Evolutionary conservation across 2,329 filamentous ascomycete genomes (phyloP).

Genomic region (Talaromyces sp.): DNA sequence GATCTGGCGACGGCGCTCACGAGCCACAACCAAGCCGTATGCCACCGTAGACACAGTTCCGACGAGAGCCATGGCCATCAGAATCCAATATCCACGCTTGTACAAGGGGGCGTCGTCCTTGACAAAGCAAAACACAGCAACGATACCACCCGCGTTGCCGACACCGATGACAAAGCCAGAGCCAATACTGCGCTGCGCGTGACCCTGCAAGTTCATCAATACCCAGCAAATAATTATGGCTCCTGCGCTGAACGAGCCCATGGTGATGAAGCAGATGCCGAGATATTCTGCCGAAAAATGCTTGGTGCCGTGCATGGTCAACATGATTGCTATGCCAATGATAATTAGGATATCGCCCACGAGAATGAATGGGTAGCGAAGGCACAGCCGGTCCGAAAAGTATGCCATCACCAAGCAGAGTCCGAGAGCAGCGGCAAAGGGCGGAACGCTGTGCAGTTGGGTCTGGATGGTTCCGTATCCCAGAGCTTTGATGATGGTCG

Average conservation of each 20-base stretch:
- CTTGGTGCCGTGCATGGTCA: conserved; percentile 15
- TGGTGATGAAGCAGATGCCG: conserved; percentile 35
- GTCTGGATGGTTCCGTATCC: conserved; percentile 18
- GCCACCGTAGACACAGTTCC: conserved; percentile 10
- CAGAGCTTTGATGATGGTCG: conserved; percentile 21
- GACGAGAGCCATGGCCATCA: conserved; percentile 15
- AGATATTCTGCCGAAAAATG: conserved; percentile 33
- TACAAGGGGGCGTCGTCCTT: conserved; percentile 23
- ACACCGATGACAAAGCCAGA: conserved; percentile 27
- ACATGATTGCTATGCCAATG: conserved; percentile 20
- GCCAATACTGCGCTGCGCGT: conserved; percentile 24
- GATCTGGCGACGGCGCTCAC: conserved; percentile 5
- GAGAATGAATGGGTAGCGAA: conserved; percentile 21
- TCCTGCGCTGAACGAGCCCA: conserved; percentile 27
- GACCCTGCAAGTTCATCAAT: conserved; percentile 36
- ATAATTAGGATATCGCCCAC: conserved; percentile 17
- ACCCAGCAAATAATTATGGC: conserved; percentile 32
- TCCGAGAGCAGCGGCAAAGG: conserved; percentile 18
- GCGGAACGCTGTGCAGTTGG: conserved; percentile 22
- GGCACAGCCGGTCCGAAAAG: conserved; percentile 14
- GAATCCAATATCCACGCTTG: conserved; percentile 21
- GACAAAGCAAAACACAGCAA: conserved; percentile 25
- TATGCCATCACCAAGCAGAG: conserved; percentile 17
- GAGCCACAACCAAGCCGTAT: conserved; percentile 12
- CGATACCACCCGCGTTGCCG: conserved; percentile 26